Conservation (phyloP, 768 basidiomycete genomes). For the Coprinopsis sp. region DNA sequence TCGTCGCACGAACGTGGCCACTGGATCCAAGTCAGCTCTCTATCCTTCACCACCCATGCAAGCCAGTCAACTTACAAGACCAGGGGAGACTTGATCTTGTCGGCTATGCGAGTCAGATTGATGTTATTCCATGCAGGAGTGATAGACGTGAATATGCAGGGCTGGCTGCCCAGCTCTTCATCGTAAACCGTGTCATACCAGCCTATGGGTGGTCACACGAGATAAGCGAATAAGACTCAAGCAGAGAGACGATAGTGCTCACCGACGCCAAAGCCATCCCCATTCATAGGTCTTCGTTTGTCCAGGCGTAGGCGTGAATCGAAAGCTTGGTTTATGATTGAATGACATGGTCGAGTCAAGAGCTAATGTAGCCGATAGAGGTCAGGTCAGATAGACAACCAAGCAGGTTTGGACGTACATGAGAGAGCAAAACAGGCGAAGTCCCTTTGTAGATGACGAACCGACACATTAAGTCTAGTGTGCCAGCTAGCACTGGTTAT, state of each 20-base stretch:
- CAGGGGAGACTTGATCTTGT: constrained; percentile 94
- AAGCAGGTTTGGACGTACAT: constrained; percentile 42
- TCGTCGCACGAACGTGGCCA: constrained; percentile 91
- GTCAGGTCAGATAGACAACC: constrained; percentile 1
- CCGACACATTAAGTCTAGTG: constrained; percentile 60
- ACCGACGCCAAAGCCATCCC: constrained; percentile 97
- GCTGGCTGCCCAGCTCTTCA: constrained; percentile 78
- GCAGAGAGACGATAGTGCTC: constrained; percentile 21
- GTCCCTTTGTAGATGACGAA: constrained; percentile 96
- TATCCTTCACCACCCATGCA: background rate
- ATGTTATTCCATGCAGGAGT: constrained; percentile 97
- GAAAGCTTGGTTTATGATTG: constrained; percentile 96
- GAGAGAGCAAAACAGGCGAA: constrained; percentile 86
- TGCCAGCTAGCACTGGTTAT: background rate
- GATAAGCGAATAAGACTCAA: background rate
- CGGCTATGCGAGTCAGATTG: constrained; percentile 88
- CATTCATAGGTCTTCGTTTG: constrained; percentile 80
- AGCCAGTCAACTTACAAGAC: constrained; percentile 65
- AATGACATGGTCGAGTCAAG: constrained; percentile 91
- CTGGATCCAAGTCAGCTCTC: constrained; percentile 28
- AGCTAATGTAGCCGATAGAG: constrained; percentile 39
- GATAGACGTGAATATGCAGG: constrained; percentile 94
- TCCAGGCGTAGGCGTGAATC: constrained; percentile 88
- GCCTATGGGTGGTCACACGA: constrained; percentile 37
- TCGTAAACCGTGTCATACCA: constrained; percentile 92